Base-by-base conservation (phyloP, 768 basidiomycete genomes). In the Lentinula detonsa region DNA sequence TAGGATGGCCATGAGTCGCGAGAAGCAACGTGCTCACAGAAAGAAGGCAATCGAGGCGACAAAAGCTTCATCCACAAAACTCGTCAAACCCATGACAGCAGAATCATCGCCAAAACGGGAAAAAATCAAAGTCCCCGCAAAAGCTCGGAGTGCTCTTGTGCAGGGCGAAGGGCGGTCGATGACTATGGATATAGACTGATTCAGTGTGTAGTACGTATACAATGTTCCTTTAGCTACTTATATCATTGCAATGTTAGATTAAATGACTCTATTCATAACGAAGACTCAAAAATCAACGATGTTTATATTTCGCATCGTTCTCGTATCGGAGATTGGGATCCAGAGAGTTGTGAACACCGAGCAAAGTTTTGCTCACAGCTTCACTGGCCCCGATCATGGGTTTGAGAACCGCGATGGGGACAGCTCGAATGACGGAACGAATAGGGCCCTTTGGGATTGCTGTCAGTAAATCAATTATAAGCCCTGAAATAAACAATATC, bases 301-400 rank as follows among this genome's bases (percentile, higher is more conserved):
- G 84, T 74, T 98, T 98, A 76, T 98, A 98, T 75, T 98, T 98
- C 57, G 92, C 94, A 65, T 91, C 90, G 66, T 88, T 90, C 70
- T 96, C 94, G 56, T 84, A 79, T 49, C 86, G 84, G 52, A 90
- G 78, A 61, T 87, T 83, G 9, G 96, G 95, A 72, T 98, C 95
- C 67, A 99, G 75, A 50, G 93, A 84, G 71, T 98, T 98, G 66
- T 95, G 90, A 42, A 99, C 79, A 7, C 97, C 97, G 59, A 98
- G 81, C 40, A 98, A 75, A 0, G 96, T 95, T 78, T 98, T 95
- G 75, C 93, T 90, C 62, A 98, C 90, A 2, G 97, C 97, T 73
- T 97, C 96, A 54, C 89, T 93, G 4, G 95, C 95, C 4, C 97
- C 97, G 61, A 98, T 99, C 93, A 97, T 96, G 1, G 97, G 95